These are phyloP conservation scores for Tripidium arundinaceum DNA, from an alignment of 202 grass and related monocot genomes.

Conservation along the genomic window DNA sequence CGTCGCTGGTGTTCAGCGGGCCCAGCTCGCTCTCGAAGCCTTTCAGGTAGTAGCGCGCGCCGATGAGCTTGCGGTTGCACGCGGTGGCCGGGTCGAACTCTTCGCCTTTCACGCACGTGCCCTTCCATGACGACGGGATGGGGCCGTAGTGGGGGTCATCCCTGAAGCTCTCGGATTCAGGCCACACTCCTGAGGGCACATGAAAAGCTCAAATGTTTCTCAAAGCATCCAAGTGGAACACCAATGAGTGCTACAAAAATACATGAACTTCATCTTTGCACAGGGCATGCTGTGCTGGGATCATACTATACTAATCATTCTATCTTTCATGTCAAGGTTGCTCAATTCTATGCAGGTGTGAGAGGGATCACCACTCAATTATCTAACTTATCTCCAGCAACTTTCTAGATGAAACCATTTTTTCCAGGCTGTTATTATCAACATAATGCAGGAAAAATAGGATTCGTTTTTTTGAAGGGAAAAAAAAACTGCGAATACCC, in stretches of 20 bases:
- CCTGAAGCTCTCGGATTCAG: constrained; percentile 77
- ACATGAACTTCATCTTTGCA: constrained; percentile 13
- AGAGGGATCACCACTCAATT: constrained; percentile 8
- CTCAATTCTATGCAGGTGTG: background rate
- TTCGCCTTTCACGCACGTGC: constrained; percentile 55
- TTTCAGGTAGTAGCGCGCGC: constrained; percentile 72
- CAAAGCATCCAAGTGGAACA: constrained; percentile 18
- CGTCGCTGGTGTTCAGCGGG: constrained; percentile 44
- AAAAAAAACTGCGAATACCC: background rate
- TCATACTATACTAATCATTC: constrained; percentile 31
- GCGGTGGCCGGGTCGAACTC: constrained; percentile 55
- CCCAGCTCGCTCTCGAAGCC: constrained; percentile 75
- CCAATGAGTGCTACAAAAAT: constrained; percentile 7
- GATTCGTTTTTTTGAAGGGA: background rate
- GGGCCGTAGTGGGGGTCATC: constrained; percentile 59
- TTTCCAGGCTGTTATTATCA: background rate
- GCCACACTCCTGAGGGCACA: constrained; percentile 67
- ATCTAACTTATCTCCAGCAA: constrained; percentile 2
- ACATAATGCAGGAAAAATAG: background rate
- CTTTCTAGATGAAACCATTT: background rate
- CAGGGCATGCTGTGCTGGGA: constrained; percentile 9
- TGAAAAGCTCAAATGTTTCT: constrained; percentile 24
- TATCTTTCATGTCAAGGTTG: constrained; percentile 38
- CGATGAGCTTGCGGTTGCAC: constrained; percentile 92
- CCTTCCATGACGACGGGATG: constrained; percentile 65